Base-by-base conservation (phyloP, 140 eudicot species). In the Erigeron philadelphicus region DNA sequence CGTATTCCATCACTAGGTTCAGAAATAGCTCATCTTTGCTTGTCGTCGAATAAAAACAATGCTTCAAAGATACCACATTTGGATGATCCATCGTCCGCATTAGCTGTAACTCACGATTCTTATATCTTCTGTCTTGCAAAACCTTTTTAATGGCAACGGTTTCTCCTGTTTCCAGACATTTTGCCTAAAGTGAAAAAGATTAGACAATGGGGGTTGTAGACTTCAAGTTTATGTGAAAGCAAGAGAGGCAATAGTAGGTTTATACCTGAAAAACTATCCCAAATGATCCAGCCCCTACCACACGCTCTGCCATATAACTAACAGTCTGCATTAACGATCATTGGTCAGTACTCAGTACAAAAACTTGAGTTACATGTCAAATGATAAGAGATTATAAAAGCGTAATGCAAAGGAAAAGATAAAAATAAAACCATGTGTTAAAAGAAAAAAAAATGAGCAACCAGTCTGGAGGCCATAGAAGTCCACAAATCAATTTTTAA, bases 261-360 rank as follows among this genome's bases (percentile, higher is more conserved):
- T 3, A n/a, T 70, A 76, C 81, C 81, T 76, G 81, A 67, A 76
- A 76, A 69, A 76, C 81, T 31, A 76, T 76, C 56, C 81, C 81
- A 64, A 76, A 76, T 7, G 81, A 76, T 44, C 81, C 81, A 9
- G 75, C 66, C 5, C 81, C 81, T 61, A 76, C 81, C 50, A 76
- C 81, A 54, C 81, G 81, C 31, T 76, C 81, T n/a, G 81, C 81
- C 98, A 92, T 88, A 84, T 92, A 92, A 70, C 89, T 92, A 17
- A 92, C 85, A 1, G 96, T 92, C 98, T 92, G 84, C 68, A 81
- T 38, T 10, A 79, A 76, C 58, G 19, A 3, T 35, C 16, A 40
- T 35, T 15, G n/a, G 6, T 54, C 25, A 35, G 1, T 7, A 8
- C 52, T 54, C 25, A 35, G 1, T 7, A 8, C 52, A 38, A 35